A percentile compares a stretch with the other conserved stretches of the same genome.
Evolutionary conservation across 805 yeast species (phyloP).

Genomic region (Yamadazyma ubonensis): DNA sequence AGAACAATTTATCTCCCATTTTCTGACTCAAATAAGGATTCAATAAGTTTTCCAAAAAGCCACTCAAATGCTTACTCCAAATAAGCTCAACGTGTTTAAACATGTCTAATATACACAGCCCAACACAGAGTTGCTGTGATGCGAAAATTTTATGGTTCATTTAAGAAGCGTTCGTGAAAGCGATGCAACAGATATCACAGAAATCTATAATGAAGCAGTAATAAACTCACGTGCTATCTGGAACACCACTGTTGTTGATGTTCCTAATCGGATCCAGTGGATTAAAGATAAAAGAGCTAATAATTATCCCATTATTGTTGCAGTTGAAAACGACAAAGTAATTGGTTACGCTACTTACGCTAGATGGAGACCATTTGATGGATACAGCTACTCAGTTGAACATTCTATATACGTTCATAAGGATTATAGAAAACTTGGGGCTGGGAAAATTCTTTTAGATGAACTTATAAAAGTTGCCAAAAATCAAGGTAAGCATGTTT

Average conservation of each 20-base stretch:
- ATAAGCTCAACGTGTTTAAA: too few relatives aligned
- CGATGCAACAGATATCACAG: slow-evolving; percentile 5
- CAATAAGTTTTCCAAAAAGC: too few relatives aligned
- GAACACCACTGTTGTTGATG: slow-evolving; percentile 4
- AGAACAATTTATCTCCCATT: too few relatives aligned
- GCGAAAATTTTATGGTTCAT: slow-evolving; percentile 1
- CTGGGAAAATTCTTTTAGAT: slow-evolving; percentile 2
- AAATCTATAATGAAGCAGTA: slow-evolving; percentile 8
- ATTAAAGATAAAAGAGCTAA: background rate
- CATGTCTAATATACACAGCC: too few relatives aligned
- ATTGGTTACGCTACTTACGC: slow-evolving; percentile 8
- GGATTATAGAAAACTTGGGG: slow-evolving; percentile 4
- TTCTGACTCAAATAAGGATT: too few relatives aligned
- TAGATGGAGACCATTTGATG: slow-evolving; percentile 7
- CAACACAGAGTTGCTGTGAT: background rate
- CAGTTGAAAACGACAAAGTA: slow-evolving; percentile 2
- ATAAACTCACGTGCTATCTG: slow-evolving; percentile 5
- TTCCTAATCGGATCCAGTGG: slow-evolving; percentile 2
- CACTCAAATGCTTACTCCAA: too few relatives aligned
- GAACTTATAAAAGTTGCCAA: slow-evolving; percentile 7
- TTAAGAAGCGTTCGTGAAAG: slow-evolving; percentile 1
- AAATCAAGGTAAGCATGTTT: slow-evolving; percentile 1
- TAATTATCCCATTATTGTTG: slow-evolving; percentile 1
- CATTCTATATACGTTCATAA: slow-evolving; percentile 8
- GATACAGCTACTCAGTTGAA: slow-evolving; percentile 4